These are phyloP conservation scores for Lachnellula hyalina DNA, from an alignment of 2,329 filamentous ascomycete species.

Conservation along the genomic window DNA sequence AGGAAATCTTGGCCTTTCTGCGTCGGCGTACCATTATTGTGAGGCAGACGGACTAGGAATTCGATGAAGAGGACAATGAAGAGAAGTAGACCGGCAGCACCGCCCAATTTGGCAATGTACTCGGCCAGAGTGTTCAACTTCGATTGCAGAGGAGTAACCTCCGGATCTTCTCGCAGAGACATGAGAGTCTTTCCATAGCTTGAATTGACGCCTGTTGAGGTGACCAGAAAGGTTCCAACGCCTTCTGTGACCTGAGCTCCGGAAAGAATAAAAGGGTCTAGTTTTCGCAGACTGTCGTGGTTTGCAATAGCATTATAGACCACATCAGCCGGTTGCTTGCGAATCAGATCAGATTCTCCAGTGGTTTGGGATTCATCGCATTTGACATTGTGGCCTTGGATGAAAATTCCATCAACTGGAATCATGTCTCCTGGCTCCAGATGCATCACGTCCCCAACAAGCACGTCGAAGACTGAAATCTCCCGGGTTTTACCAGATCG, in stretches of 20 bases:
- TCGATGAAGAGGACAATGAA: slow-evolving; percentile 77
- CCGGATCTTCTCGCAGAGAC: slow-evolving; percentile 69
- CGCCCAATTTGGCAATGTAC: slow-evolving; percentile 72
- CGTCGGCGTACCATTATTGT: slow-evolving; percentile 41
- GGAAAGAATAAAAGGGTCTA: slow-evolving; percentile 77
- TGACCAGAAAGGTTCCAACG: slow-evolving; percentile 70
- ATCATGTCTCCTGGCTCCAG: slow-evolving; percentile 70
- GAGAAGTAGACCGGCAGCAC: slow-evolving; percentile 66
- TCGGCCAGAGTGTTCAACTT: slow-evolving; percentile 74
- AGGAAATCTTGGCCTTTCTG: slow-evolving; percentile 58
- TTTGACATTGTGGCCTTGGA: slow-evolving; percentile 59
- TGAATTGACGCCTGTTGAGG: slow-evolving; percentile 67
- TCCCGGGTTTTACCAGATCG: slow-evolving; percentile 68
- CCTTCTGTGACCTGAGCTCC: slow-evolving; percentile 74
- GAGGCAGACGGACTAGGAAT: slow-evolving; percentile 59
- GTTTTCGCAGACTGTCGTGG: slow-evolving; percentile 54
- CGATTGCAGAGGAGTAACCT: slow-evolving; percentile 72
- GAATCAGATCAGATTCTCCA: slow-evolving; percentile 68
- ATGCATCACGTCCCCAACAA: slow-evolving; percentile 69
- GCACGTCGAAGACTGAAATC: slow-evolving; percentile 64
- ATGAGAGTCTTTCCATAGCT: slow-evolving; percentile 74
- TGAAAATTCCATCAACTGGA: slow-evolving; percentile 66
- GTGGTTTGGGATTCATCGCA: slow-evolving; percentile 73
- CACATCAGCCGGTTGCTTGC: slow-evolving; percentile 60
- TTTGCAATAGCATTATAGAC: slow-evolving; percentile 59